These are phyloP conservation scores for Salisapilia sapeloensis DNA, from an alignment of 352 stramenopile genomes.

Conservation along the genomic window DNA sequence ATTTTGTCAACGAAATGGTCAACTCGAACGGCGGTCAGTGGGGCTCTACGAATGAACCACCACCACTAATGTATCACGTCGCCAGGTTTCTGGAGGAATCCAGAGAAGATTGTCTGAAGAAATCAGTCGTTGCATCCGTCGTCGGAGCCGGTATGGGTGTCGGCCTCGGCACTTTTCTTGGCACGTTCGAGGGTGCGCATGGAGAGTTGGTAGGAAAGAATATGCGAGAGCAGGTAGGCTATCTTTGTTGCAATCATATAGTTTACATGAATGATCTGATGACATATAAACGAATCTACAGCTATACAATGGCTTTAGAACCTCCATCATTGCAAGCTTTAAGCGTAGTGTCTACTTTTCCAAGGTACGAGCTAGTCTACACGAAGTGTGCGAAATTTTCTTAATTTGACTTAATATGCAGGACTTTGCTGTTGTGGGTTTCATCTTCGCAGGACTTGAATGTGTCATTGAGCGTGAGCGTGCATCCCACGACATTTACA, in stretches of 20 bases:
- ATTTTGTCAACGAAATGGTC: no score
- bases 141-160: conserved; percentile 61
- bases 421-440: conserved; percentile 72
- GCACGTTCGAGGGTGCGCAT: conserved; percentile 76
- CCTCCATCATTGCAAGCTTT: conserved; percentile 62
- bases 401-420: conserved; percentile 4
- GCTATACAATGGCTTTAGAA: conserved; percentile 75
- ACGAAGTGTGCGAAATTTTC: neutral
- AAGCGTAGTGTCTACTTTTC: conserved; percentile 76
- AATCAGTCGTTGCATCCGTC: conserved; percentile 58
- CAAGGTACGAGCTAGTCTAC: conserved; percentile 15
- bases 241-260: neutral
- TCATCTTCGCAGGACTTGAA: conserved; percentile 66
- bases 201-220: conserved; percentile 70
- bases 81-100: conserved; percentile 69
- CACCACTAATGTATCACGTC: conserved; percentile 12
- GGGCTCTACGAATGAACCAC: no score
- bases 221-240: conserved; percentile 62
- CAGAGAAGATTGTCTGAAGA: conserved; percentile 70
- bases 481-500: conserved; percentile 55
- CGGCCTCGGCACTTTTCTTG: conserved; percentile 68
- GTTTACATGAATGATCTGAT: neutral
- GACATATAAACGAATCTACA: conserved; percentile 6
- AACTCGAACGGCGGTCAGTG: no score
- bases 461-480: conserved; percentile 75